A percentile compares a stretch with the other conserved stretches of the same genome.
phyloP scores from a whole-genome alignment of 257 asterid species.

The Knoxia roxburghii region DNA sequence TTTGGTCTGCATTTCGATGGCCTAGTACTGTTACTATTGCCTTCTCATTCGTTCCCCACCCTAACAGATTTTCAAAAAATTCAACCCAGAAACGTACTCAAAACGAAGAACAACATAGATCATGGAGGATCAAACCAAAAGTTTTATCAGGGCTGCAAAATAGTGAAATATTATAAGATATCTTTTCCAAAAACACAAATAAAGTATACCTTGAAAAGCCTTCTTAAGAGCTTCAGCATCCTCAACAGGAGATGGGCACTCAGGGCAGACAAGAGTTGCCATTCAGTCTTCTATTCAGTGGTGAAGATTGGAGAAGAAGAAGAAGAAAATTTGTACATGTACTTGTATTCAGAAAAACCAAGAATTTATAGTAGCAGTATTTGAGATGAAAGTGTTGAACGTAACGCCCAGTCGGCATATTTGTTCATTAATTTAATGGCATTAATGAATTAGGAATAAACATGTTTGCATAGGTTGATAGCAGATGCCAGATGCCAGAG shows the following conservation, averaged over 20 bases:
- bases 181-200: no score
- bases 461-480: background rate
- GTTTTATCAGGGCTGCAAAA: background rate
- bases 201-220: conserved; percentile 56
- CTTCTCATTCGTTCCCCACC: conserved; percentile 84
- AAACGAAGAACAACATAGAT: background rate
- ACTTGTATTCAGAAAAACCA: no score
- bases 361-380: background rate
- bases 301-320: background rate
- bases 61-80: conserved; percentile 22
- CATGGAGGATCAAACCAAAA: no score
- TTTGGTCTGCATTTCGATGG: conserved; percentile 52
- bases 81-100: background rate
- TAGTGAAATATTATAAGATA: no score
- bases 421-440: background rate
- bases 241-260: conserved; percentile 61
- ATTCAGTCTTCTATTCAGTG: conserved; percentile 26
- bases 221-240: conserved; percentile 76
- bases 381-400: background rate
- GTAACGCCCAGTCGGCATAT: background rate
- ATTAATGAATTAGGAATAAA: background rate
- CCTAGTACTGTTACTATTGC: conserved; percentile 46
- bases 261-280: conserved; percentile 64
- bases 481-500: no score
- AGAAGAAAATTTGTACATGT: background rate